Base-by-base conservation (phyloP, 2,329 filamentous ascomycete species). In the Aspergillus alliaceus region DNA sequence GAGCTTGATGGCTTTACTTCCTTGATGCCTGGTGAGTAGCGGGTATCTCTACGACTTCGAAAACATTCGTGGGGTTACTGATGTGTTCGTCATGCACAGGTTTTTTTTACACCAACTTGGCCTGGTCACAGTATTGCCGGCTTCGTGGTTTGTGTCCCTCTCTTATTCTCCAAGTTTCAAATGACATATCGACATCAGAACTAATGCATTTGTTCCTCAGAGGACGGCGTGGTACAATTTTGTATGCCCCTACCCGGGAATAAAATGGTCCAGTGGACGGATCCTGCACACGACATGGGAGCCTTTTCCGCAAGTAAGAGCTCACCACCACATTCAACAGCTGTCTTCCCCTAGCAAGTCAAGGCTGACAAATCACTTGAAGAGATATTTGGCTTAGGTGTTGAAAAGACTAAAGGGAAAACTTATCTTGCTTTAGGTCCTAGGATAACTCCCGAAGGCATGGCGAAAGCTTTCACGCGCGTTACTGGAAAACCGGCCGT, bases 231-330 rank as follows among this genome's bases (percentile, higher is more conserved):
- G 5, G 56, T 64, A 9, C 59, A 57, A 6, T 64, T 66, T 32
- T 51, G 59, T 24, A 37, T 54, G 1, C 62, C 64, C 11, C 35
- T 62, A 2, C 54, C 59, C 7, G 35, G 53, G 1, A 12, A 40
- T 39, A 47, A 61, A 42, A 27, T 54, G 5, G 61, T 56, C 12
- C 51, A 66, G 27, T 66, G 62, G 62, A 56, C 56, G 4, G 64
- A 66, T 50, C 60, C 64, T 4, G 32, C 8, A 6, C 34, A 62
- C 42, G 64, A 66, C 37, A 63, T 66, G 20, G 64, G 64, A 0
- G 18, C 53, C 12, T 63, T 55, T 44, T 56, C 62, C 25, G 62
- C 64, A 20, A 56, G 64, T 64, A 58, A 44, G 58, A 42, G 27
- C n/a, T n/a, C n/a, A n/a, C n/a, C n/a, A n/a, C n/a, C n/a, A n/a